Conservation (phyloP, 2,329 filamentous ascomycete species). For the Parascedosporium putredinis region DNA sequence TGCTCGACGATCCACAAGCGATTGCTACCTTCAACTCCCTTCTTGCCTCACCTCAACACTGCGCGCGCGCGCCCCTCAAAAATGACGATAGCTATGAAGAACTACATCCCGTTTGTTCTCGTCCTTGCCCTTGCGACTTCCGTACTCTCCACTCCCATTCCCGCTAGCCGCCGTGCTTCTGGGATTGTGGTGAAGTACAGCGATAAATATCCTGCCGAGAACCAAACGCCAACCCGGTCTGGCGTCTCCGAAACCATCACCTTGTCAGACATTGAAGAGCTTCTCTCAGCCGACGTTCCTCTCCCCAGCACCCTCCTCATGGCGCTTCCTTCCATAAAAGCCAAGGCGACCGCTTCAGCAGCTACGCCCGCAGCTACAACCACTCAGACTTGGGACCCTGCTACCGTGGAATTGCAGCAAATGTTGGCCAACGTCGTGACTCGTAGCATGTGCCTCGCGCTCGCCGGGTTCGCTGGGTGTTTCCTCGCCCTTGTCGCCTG, state of each 20-base stretch:
- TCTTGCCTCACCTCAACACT: background rate
- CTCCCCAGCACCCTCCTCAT: constrained; percentile 2
- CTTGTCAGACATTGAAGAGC: constrained; percentile 1
- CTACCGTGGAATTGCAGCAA: background rate
- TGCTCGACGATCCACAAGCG: too few species aligned
- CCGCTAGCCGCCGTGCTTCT: background rate
- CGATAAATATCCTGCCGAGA: constrained; percentile 10
- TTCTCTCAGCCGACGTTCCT: constrained; percentile 1
- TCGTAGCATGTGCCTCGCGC: background rate
- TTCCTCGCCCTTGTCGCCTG: background rate
- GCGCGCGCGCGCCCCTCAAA: background rate
- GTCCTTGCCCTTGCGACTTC: background rate
- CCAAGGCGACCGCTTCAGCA: background rate
- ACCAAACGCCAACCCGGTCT: background rate
- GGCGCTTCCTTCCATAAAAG: background rate
- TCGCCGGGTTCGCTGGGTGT: background rate
- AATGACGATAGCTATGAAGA: background rate
- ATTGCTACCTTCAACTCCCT: too few species aligned
- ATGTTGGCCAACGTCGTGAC: background rate
- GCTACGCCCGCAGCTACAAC: background rate
- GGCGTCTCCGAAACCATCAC: too few species aligned
- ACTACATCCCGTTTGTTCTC: background rate
- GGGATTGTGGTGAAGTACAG: constrained; percentile 4
- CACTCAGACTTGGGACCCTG: background rate
- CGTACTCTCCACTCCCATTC: background rate